Conservation (phyloP, 345 rosid genomes). For the Citrus sinensis region DVS_A1.0 CM039162.1:22151001-22151500, state of each 20-base stretch:
- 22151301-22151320: neutral
- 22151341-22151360: neutral
- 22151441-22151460: neutral
- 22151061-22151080: too few species aligned
- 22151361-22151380: neutral
- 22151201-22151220: neutral
- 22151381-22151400: neutral
- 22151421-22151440: neutral
- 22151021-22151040: neutral
- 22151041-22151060: neutral
- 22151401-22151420: neutral
- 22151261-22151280: neutral
- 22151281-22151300: neutral
- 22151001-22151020: neutral
- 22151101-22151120: neutral
- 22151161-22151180: neutral
- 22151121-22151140: neutral
- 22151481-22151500: neutral
- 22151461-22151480: constrained; percentile 7
- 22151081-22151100: neutral
- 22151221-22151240: neutral
- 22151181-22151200: neutral
- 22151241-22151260: neutral
- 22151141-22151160: too few species aligned
- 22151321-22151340: neutral